phyloP scores from a whole-genome alignment of 1,139 yeast species.

The Geotrichum phurueaensis region DNA sequence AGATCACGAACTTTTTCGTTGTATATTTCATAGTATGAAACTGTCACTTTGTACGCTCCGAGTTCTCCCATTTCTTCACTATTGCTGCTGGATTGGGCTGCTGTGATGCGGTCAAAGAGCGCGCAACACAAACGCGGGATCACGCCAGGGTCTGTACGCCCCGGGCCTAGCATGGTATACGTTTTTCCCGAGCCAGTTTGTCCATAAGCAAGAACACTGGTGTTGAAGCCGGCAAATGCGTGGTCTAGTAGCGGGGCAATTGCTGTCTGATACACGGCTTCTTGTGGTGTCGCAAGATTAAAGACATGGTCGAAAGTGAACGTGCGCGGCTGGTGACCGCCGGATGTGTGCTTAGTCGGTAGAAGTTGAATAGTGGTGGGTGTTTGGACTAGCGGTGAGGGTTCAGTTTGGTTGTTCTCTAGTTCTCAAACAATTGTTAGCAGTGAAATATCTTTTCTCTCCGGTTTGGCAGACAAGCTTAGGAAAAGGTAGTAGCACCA shows the following conservation, averaged over 20 bases:
- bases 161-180: constrained; percentile 72
- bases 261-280: neutral
- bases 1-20: constrained; percentile 81
- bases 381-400: neutral
- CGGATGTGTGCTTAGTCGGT: neutral
- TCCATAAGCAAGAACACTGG: constrained; percentile 81
- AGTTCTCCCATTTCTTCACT: neutral
- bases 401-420: constrained; percentile 1
- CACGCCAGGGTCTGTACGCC: constrained; percentile 25
- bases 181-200: constrained; percentile 89
- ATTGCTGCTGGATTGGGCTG: neutral
- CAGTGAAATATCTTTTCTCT: neutral
- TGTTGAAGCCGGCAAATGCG: constrained; percentile 61
- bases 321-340: neutral
- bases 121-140: constrained; percentile 12
- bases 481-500: neutral
- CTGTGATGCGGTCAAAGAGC: constrained; percentile 6
- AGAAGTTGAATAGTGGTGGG: neutral
- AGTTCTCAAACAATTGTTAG: constrained; percentile 1
- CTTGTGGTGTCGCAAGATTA: constrained; percentile 10
- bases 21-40: constrained; percentile 82
- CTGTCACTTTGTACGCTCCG: constrained; percentile 36
- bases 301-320: constrained; percentile 12
- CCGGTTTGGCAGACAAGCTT: neutral
- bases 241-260: constrained; percentile 13